These are phyloP conservation scores for Colletotrichum kahawae DNA, from an alignment of 2,329 filamentous ascomycete genomes.

Conservation along the genomic window DNA sequence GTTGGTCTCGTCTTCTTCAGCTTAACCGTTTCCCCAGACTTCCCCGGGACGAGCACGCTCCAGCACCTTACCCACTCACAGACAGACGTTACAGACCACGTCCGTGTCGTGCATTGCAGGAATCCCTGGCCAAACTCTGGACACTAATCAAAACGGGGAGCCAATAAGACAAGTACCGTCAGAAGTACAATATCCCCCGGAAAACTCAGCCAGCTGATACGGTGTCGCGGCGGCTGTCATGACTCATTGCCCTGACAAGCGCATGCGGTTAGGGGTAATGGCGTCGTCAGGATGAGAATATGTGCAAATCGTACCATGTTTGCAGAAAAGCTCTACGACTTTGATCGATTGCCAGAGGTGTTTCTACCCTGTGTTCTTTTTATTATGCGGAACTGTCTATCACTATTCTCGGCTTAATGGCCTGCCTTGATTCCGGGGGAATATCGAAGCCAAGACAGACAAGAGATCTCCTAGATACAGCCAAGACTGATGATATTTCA, in stretches of 20 bases:
- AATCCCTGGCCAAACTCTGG: not conserved
- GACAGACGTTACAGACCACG: not conserved
- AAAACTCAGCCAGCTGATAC: not conserved
- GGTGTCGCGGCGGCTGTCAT: not conserved
- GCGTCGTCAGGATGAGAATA: not conserved
- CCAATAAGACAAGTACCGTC: not conserved
- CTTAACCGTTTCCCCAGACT: not conserved
- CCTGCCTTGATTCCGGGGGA: not conserved
- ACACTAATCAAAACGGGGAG: not conserved
- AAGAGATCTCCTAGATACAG: not conserved
- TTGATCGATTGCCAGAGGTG: not conserved
- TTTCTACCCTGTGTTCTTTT: not conserved
- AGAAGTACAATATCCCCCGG: not conserved
- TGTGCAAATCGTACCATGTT: not conserved
- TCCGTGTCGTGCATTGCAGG: not conserved
- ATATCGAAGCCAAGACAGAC: not conserved
- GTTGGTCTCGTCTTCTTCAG: not conserved
- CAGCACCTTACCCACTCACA: not conserved
- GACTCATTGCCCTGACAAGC: not conserved
- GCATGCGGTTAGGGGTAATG: not conserved
- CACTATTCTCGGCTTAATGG: not conserved
- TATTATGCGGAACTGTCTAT: not conserved
- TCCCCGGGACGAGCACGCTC: not conserved
- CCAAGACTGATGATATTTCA: not conserved
- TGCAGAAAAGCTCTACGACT: not conserved